Base-by-base conservation (phyloP, 768 basidiomycete species). In the Galerina marginata region DNA sequence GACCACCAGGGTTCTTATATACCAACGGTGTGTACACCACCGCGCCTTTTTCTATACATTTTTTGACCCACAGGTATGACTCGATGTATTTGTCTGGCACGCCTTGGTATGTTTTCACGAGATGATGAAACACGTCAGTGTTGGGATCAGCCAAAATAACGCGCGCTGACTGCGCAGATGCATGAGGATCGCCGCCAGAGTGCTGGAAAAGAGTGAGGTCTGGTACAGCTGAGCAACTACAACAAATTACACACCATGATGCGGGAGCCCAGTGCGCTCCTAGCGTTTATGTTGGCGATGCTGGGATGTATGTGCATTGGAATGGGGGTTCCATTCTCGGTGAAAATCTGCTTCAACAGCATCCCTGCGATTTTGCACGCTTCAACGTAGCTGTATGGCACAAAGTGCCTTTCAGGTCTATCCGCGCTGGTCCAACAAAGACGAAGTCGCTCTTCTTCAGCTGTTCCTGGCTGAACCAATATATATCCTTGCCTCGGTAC, bases 1-100 rank as follows among this genome's bases (percentile, higher is more conserved):
- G 80, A 4, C 92, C 92, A 12, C 92, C 92, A 7, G 90, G 90
- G 64, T 93, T 93, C 73, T 92, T 92, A 74, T 91, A 92, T 1
- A 92, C 86, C 38, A 91, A 75, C 0, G 90, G 91, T 1, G 91
- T 92, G 65, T 87, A 92, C 43, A 83, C 72, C 23, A 91, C 76
- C 6, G 80, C 67, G 2, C 87, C 84, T 61, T 81, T 87, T 66
- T 91, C 90, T 51, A 92, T 85, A 60, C 91, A 93, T 67, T 89
- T 90, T 75, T 91, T 91, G 51, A 93, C 88, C 92, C 92, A 93
- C 16, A 90, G 74, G 68, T 89, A 89, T 9, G 90, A 90, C 64
- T 93, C 92, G 48, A 93, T 86, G 62, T 88, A 89, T 71, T 92
- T 93, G 49, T 87, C 82, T 2, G 87, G 79, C 38, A 86, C 80